Evolutionary conservation across 2,329 filamentous ascomycete species (phyloP).

Genomic region (Claviceps sp.): DNA sequence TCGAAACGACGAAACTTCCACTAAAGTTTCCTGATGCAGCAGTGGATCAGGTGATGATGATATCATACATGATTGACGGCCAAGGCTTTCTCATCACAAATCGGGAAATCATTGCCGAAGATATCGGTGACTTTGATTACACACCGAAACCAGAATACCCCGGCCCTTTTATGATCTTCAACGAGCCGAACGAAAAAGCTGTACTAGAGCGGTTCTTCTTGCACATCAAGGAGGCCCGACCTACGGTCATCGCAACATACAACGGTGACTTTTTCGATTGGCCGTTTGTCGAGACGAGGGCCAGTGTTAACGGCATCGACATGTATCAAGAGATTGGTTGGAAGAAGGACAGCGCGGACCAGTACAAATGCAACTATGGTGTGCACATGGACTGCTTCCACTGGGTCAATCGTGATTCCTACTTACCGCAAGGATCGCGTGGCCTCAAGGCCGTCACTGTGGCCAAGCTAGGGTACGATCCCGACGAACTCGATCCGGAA

Average conservation of each 20-base stretch:
- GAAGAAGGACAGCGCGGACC: constrained; percentile 86
- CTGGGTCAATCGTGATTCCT: constrained; percentile 98
- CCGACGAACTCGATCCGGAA: constrained; percentile 93
- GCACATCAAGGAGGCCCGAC: constrained; percentile 86
- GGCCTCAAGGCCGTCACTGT: constrained; percentile 96
- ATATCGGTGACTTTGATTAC: constrained; percentile 96
- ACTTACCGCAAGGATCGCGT: constrained; percentile 91
- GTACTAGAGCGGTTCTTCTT: constrained; percentile 85
- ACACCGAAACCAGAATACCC: constrained; percentile 94
- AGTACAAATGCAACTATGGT: constrained; percentile 91
- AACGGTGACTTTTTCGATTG: constrained; percentile 99
- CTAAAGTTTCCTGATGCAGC: constrained; percentile 93
- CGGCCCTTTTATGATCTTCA: constrained; percentile 94
- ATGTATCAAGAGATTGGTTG: constrained; percentile 99
- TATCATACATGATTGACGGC: constrained; percentile 99
- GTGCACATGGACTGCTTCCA: constrained; percentile 98
- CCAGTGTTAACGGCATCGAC: constrained; percentile 89
- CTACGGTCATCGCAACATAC: constrained; percentile 98
- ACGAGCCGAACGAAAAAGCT: constrained; percentile 84
- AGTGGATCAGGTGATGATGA: constrained; percentile 98
- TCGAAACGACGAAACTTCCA: constrained; percentile 91
- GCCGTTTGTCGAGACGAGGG: constrained; percentile 91
- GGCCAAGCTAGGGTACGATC: constrained; percentile 94
- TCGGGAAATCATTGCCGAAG: constrained; percentile 91
- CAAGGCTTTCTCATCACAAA: constrained; percentile 98